Evolutionary conservation across 2,329 filamentous ascomycete genomes (phyloP).

Genomic region (Trichoderma aggressivum): DNA sequence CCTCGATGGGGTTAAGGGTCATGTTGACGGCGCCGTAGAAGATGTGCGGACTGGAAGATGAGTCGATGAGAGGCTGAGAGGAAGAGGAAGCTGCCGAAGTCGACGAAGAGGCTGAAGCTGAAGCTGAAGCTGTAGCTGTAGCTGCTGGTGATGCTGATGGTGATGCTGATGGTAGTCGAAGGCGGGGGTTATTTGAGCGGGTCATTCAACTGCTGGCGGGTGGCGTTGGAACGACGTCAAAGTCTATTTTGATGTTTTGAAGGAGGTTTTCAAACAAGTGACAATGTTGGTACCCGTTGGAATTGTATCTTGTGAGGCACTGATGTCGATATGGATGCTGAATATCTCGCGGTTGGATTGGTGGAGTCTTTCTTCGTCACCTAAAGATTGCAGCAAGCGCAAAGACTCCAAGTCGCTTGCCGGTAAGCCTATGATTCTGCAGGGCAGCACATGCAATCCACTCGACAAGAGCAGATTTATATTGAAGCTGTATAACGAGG

Average conservation of each 20-base stretch:
- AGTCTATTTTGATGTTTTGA: not conserved
- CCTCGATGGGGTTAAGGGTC: not conserved
- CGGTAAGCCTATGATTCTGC: constrained; percentile 39
- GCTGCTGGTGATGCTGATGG: constrained; percentile 17
- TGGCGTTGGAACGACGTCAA: not conserved
- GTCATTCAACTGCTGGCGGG: constrained; percentile 12
- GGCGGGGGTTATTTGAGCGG: not conserved
- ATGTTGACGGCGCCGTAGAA: constrained; percentile 5
- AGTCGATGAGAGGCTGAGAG: not conserved
- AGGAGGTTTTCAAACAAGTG: not conserved
- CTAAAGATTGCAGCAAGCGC: constrained; percentile 51
- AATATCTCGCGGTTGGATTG: not conserved
- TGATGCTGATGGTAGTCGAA: constrained; percentile 9
- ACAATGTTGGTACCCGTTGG: not conserved
- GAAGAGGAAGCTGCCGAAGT: not conserved
- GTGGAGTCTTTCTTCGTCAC: constrained; percentile 56
- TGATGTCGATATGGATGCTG: not conserved
- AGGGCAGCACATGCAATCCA: constrained; percentile 39
- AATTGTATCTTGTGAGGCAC: not conserved
- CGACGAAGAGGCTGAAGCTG: not conserved
- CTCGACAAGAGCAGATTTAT: constrained; percentile 22
- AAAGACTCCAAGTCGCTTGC: constrained; percentile 66
- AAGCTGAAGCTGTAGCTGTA: not conserved
- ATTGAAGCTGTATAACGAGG: not conserved
- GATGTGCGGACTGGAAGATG: not conserved